Percentiles rank a stretch among this genome's conserved stretches.
Evolutionary conservation across 441 rosid genomes (phyloP).

Genomic region (Adansonia grandidieri): DNA sequence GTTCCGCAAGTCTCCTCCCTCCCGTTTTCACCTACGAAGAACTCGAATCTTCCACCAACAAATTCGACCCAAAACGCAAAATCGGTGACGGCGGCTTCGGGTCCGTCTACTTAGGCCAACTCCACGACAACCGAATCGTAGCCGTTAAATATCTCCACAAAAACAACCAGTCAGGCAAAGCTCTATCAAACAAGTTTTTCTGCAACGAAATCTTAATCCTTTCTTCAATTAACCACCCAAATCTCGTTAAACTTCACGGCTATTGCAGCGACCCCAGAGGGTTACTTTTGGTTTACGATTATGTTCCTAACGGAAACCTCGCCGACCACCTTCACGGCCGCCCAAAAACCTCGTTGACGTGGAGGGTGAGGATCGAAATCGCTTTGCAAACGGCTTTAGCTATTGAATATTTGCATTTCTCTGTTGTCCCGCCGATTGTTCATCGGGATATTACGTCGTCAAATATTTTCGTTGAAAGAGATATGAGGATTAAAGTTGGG

Average conservation of each 20-base stretch:
- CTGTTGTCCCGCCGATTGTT: neutral
- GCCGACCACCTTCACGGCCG: neutral
- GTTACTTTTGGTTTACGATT: conserved; percentile 9
- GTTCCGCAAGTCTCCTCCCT: conserved; percentile 68
- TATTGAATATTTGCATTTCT: neutral
- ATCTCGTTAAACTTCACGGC: conserved; percentile 11
- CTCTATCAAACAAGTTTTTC: neutral
- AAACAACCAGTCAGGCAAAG: neutral
- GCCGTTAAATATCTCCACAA: neutral
- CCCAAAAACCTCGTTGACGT: neutral
- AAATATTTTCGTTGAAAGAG: neutral
- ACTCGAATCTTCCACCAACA: conserved; percentile 70
- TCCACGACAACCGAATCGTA: neutral
- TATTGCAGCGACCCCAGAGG: conserved; percentile 8
- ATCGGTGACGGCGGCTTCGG: conserved; percentile 82
- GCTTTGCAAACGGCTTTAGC: neutral
- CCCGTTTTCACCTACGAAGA: conserved; percentile 87
- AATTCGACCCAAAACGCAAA: conserved; percentile 71
- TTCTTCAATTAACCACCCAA: neutral
- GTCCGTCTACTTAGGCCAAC: neutral
- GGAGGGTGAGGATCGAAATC: neutral
- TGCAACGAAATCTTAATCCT: neutral
- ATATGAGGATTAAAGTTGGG: conserved; percentile 5
- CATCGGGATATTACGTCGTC: neutral
- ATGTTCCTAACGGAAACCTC: neutral